These are phyloP conservation scores for Claviceps monticola DNA, from an alignment of 2,329 filamentous ascomycete genomes.

Conservation along the genomic window DNA sequence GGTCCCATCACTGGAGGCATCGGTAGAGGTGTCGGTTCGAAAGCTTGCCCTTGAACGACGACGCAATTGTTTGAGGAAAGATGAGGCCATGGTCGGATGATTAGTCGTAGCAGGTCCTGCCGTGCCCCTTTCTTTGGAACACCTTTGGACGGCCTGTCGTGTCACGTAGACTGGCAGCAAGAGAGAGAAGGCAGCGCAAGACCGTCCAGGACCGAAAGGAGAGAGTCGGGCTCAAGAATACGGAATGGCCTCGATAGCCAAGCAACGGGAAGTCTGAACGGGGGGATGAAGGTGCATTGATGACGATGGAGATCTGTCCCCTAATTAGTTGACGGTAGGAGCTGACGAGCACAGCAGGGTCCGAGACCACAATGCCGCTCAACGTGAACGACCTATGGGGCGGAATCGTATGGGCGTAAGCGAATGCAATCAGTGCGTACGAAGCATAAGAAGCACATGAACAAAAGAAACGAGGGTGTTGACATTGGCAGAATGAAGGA, in stretches of 20 bases:
- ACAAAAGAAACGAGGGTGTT: background rate
- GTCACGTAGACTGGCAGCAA: background rate
- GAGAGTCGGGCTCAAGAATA: background rate
- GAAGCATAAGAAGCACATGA: background rate
- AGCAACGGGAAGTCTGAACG: background rate
- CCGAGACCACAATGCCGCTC: background rate
- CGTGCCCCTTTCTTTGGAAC: background rate
- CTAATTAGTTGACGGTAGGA: background rate
- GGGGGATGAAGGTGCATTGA: background rate
- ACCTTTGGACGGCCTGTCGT: background rate
- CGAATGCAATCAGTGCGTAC: background rate
- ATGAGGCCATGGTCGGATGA: slow-evolving; percentile 35
- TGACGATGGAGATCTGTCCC: background rate
- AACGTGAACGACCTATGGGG: background rate
- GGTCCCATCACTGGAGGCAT: slow-evolving; percentile 46
- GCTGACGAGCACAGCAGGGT: background rate
- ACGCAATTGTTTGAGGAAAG: slow-evolving; percentile 64
- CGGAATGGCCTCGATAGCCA: background rate
- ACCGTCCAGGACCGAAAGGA: background rate
- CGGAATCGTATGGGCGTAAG: background rate
- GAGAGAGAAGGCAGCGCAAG: background rate
- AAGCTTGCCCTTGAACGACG: slow-evolving; percentile 65
- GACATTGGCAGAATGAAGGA: background rate
- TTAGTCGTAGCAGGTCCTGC: background rate
- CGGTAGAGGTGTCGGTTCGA: slow-evolving; percentile 47